These are phyloP conservation scores for Trichoderma virens DNA, from an alignment of 495 filamentous ascomycete species.

Conservation along the genomic window DNA sequence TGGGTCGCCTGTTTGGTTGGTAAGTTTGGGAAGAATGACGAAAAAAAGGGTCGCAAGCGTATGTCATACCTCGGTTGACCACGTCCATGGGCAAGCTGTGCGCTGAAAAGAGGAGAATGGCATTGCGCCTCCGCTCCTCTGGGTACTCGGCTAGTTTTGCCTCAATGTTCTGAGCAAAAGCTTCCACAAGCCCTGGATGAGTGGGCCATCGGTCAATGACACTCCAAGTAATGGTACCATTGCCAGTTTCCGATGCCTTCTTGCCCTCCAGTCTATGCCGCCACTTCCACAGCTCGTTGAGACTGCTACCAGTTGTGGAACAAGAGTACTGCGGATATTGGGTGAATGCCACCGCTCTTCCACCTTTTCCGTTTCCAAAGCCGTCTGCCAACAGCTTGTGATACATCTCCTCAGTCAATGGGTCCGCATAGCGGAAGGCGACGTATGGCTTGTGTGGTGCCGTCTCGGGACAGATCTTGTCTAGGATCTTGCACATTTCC, in stretches of 20 bases:
- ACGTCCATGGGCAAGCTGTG: conserved; percentile 97
- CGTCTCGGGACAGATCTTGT: conserved; percentile 80
- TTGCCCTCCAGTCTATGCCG: conserved; percentile 80
- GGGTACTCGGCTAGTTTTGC: conserved; percentile 75
- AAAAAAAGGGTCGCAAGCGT: not conserved
- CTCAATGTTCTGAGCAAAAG: conserved; percentile 86
- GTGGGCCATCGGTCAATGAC: conserved; percentile 97
- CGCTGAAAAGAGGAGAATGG: conserved; percentile 87
- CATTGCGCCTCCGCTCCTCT: conserved; percentile 63
- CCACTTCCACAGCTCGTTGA: conserved; percentile 99
- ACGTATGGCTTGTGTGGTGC: conserved; percentile 98
- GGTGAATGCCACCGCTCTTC: conserved; percentile 91
- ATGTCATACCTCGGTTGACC: conserved; percentile 68
- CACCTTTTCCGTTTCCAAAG: conserved; percentile 76
- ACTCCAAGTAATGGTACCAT: conserved; percentile 83
- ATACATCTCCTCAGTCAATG: conserved; percentile 92
- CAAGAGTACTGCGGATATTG: conserved; percentile 99
- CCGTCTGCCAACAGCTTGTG: conserved; percentile 73
- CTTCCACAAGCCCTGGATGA: conserved; percentile 82
- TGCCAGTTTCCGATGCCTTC: conserved; percentile 33
- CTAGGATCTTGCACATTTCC: conserved; percentile 94
- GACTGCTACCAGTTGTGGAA: conserved; percentile 89
- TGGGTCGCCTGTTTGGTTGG: conserved; percentile 60
- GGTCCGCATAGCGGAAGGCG: conserved; percentile 93
- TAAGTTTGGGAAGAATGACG: not conserved